Conservation (phyloP, 2,329 filamentous ascomycete genomes). For the Fusarium dimerum region DNA sequence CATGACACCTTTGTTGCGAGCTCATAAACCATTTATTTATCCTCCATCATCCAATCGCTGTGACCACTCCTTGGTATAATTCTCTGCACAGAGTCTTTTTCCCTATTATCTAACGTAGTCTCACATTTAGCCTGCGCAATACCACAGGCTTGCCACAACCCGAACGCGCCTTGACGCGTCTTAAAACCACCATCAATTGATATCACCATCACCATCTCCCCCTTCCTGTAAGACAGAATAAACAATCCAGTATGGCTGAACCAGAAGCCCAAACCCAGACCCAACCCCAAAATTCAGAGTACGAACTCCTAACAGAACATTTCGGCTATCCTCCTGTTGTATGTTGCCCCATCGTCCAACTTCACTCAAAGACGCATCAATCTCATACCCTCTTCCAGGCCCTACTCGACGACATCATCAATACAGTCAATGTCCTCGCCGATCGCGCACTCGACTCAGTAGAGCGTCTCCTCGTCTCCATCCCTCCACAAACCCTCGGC, state of each 20-base stretch:
- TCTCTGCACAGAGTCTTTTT: too few relatives aligned
- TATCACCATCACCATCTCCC: background rate
- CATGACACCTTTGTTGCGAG: too few relatives aligned
- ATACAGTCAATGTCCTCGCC: constrained; percentile 90
- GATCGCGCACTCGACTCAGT: constrained; percentile 87
- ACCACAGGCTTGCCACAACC: too few relatives aligned
- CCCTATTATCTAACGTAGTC: too few relatives aligned
- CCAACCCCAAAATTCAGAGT: constrained; percentile 47
- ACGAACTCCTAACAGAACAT: constrained; percentile 86
- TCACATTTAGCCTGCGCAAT: too few relatives aligned
- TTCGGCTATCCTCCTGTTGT: constrained; percentile 93
- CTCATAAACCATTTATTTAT: too few relatives aligned
- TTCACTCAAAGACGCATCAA: background rate
- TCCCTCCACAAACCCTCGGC: constrained; percentile 76
- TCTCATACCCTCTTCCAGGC: constrained; percentile 53
- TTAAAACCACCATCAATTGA: background rate
- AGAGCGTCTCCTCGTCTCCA: constrained; percentile 76
- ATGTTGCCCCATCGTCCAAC: constrained; percentile 37
- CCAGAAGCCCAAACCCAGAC: constrained; percentile 27
- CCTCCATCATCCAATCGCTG: too few relatives aligned
- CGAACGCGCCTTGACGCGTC: background rate
- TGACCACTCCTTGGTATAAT: too few relatives aligned
- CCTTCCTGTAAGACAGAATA: background rate
- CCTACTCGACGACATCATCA: constrained; percentile 97
- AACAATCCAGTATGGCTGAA: background rate